phyloP scores from a whole-genome alignment of 2,329 filamentous ascomycete genomes.

The Aspergillus sp. region DNA sequence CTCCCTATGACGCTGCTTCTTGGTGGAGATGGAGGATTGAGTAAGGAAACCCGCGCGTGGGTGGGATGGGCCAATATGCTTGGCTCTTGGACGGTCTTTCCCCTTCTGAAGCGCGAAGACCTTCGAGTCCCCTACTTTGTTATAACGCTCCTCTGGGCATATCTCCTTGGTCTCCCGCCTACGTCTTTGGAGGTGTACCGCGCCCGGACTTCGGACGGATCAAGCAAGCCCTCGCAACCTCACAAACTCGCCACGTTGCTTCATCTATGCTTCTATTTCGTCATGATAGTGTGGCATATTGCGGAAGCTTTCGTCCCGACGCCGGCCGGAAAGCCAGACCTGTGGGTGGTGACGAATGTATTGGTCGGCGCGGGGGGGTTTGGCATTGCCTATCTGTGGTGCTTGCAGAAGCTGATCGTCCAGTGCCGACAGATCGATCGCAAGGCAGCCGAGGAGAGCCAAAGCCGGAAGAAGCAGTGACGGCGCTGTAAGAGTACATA shows the following conservation, averaged over 20 bases:
- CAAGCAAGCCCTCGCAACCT: conserved; percentile 37
- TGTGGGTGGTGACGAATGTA: conserved; percentile 91
- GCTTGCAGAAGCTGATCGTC: conserved; percentile 54
- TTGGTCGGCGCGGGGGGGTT: conserved; percentile 79
- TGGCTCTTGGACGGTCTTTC: conserved; percentile 88
- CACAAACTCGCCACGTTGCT: conserved; percentile 56
- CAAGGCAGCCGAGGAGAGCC: conserved; percentile 15
- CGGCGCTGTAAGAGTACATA: too few species aligned
- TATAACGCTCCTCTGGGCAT: conserved; percentile 79
- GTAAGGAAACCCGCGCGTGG: conserved; percentile 72
- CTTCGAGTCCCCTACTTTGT: conserved; percentile 76
- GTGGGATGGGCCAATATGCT: conserved; percentile 91
- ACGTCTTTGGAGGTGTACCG: conserved; percentile 62
- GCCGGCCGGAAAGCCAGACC: conserved; percentile 70
- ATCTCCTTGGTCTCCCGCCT: conserved; percentile 78
- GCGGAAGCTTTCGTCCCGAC: conserved; percentile 59
- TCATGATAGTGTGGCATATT: conserved; percentile 74
- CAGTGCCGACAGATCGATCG: conserved; percentile 20
- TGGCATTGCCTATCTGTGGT: conserved; percentile 83
- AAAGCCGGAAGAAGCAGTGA: conserved; percentile 28
- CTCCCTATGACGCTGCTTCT: conserved; percentile 88
- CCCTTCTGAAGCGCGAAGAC: conserved; percentile 75
- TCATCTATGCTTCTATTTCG: conserved; percentile 65
- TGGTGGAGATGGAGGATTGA: conserved; percentile 66
- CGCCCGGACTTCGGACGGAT: conserved; percentile 29